Evolutionary conservation across 225 moss, liverwort and hornwort genomes (phyloP).

Genomic region (Takakia lepidozioides): DNA sequence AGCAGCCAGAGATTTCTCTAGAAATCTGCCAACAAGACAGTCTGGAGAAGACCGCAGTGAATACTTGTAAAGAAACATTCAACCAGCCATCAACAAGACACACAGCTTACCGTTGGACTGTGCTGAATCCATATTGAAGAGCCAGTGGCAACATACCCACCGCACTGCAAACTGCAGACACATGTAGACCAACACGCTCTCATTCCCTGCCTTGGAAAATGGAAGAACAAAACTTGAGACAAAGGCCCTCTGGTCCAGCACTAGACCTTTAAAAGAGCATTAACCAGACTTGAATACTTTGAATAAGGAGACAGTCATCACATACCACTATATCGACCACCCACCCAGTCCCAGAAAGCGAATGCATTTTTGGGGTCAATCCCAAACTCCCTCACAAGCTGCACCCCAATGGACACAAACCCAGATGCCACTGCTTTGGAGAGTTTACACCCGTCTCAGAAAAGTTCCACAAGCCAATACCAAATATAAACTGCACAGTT

Average conservation of each 20-base stretch:
- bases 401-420: no score
- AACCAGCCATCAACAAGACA: neutral
- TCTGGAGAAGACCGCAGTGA: neutral
- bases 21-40: conserved; percentile 1
- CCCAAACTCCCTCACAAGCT: conserved; percentile 98
- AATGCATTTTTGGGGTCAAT: conserved; percentile 89
- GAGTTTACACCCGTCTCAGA: no score
- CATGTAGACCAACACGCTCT: no score
- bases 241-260: no score
- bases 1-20: no score
- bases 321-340: conserved; percentile 97
- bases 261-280: no score
- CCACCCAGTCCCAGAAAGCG: conserved; percentile 99
- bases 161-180: conserved; percentile 85
- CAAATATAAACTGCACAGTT: no score
- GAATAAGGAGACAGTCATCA: conserved; percentile 3
- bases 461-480: no score
- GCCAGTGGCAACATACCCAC: conserved; percentile 89
- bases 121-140: conserved; percentile 79
- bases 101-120: conserved; percentile 52
- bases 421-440: no score
- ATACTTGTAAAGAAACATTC: neutral
- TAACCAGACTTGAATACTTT: no score
- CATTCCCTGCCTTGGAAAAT: no score
- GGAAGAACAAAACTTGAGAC: no score